These are phyloP conservation scores for Sugiyamaella japonica DNA, from an alignment of 1,139 yeast species.

Conservation along the genomic window DNA sequence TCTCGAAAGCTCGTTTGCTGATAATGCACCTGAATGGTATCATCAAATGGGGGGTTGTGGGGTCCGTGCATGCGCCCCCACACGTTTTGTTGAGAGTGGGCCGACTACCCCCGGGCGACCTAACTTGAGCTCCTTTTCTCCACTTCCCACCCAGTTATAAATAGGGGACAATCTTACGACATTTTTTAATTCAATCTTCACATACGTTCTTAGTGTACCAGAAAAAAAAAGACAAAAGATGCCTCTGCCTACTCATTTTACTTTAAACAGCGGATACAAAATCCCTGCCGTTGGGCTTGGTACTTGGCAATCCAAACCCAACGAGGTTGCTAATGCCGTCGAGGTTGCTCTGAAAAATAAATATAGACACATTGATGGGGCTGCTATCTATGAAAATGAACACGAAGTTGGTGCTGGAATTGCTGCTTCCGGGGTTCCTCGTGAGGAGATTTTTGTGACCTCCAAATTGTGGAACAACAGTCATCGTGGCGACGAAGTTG, in stretches of 20 bases:
- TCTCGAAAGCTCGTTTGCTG: too few species aligned
- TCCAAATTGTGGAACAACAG: conserved; percentile 80
- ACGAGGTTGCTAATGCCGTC: conserved; percentile 36
- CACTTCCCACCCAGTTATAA: conserved; percentile 9
- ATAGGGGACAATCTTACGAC: neutral
- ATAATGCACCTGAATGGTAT: too few species aligned
- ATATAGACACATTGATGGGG: conserved; percentile 68
- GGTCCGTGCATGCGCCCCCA: too few species aligned
- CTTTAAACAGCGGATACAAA: conserved; percentile 37
- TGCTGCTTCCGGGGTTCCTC: conserved; percentile 31
- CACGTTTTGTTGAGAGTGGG: too few species aligned
- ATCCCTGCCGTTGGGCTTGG: conserved; percentile 58
- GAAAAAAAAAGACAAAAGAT: neutral
- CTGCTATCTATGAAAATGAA: conserved; percentile 58
- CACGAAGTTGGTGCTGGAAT: conserved; percentile 52
- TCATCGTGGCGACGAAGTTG: conserved; percentile 61
- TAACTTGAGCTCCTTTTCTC: neutral
- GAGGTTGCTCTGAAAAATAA: conserved; percentile 56
- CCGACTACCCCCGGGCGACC: too few species aligned
- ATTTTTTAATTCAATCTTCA: too few species aligned
- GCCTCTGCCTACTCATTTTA: conserved; percentile 15
- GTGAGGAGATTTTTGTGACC: conserved; percentile 73
- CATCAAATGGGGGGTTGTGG: too few species aligned
- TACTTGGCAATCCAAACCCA: conserved; percentile 55
- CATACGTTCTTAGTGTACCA: neutral